phyloP scores from a whole-genome alignment of 2,329 filamentous ascomycete species.

The Atkinsonella hypoxylon region DNA sequence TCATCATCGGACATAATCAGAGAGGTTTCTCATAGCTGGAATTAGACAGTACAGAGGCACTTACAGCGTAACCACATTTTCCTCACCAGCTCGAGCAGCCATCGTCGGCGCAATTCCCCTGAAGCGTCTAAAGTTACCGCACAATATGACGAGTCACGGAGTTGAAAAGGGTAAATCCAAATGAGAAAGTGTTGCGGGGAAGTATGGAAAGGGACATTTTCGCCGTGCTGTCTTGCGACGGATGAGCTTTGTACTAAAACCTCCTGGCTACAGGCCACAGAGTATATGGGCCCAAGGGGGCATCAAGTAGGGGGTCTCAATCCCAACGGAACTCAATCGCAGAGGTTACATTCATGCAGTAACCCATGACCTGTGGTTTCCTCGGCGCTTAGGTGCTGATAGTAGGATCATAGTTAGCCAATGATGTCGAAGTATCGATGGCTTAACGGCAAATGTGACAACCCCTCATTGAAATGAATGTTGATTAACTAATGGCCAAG shows the following conservation, averaged over 20 bases:
- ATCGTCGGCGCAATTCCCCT: conserved; percentile 18
- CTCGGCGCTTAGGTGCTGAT: conserved; percentile 3
- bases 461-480: neutral
- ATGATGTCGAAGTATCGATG: neutral
- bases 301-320: neutral
- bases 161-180: neutral
- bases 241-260: conserved; percentile 1
- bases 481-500: too few relatives aligned
- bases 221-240: neutral
- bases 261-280: neutral
- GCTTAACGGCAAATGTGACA: neutral
- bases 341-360: neutral
- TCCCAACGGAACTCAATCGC: neutral
- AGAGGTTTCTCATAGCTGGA: neutral
- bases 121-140: too few relatives aligned
- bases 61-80: conserved; percentile 39
- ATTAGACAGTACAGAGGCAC: conserved; percentile 12
- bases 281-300: too few relatives aligned
- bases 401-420: neutral
- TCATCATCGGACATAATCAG: neutral
- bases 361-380: neutral
- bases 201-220: neutral
- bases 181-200: conserved; percentile 1
- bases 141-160: too few relatives aligned
- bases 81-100: conserved; percentile 35